Percentiles rank a stretch among this genome's conserved stretches.
These are phyloP conservation scores for Linnemannia exigua DNA, from an alignment of 192 early-diverging fungal species.

Conservation along the genomic window DNA sequence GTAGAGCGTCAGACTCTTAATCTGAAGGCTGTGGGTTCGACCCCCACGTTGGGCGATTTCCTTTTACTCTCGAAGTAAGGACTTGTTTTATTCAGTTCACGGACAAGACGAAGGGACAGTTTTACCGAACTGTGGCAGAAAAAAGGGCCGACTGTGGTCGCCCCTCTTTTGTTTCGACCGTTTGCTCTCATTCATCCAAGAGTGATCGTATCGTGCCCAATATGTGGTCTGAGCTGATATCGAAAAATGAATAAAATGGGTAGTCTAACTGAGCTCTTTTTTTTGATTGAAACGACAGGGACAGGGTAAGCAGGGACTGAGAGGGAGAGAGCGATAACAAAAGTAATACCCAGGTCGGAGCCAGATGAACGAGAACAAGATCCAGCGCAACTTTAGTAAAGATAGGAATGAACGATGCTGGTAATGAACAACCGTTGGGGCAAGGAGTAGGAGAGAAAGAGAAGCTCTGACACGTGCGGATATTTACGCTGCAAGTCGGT, in stretches of 20 bases:
- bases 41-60: constrained; percentile 79
- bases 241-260: not conserved
- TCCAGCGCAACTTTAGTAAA: not conserved
- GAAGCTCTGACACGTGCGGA: not conserved
- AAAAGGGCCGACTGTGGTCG: not conserved
- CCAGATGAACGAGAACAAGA: not conserved
- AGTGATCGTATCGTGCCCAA: too few relatives aligned
- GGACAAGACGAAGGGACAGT: not conserved
- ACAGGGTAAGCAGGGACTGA: not conserved
- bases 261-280: not conserved
- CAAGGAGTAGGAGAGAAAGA: not conserved
- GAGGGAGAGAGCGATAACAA: not conserved
- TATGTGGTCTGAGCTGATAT: constrained; percentile 1
- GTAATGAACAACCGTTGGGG: not conserved
- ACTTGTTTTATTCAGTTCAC: not conserved
- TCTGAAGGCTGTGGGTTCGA: constrained; percentile 92
- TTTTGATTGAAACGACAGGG: not conserved
- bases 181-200: not conserved
- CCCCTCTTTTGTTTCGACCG: not conserved
- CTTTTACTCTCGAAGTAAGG: not conserved
- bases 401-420: not conserved
- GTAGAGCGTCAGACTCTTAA: constrained; percentile 92
- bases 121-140: not conserved
- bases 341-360: not conserved
- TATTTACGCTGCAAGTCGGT: not conserved